A percentile compares a stretch with the other conserved stretches of the same genome.
These are phyloP conservation scores for Lichenothelia convexa DNA, from an alignment of 495 filamentous ascomycete genomes.

Conservation along the genomic window DNA sequence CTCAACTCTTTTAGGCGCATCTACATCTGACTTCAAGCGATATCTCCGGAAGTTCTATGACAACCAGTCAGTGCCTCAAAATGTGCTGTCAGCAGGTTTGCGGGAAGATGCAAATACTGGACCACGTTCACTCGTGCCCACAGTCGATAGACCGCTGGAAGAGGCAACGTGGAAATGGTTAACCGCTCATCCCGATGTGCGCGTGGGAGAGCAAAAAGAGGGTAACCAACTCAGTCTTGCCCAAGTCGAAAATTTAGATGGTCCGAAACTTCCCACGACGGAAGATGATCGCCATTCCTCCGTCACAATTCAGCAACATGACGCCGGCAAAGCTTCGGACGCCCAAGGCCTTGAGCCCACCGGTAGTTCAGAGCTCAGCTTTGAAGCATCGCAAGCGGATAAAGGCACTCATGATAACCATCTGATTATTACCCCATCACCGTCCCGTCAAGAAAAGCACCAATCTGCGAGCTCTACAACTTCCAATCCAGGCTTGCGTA, in stretches of 20 bases:
- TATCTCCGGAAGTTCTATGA: too few species aligned
- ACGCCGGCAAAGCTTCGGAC: too few species aligned
- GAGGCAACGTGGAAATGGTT: slow-evolving; percentile 41
- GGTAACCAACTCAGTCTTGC: slow-evolving; percentile 28
- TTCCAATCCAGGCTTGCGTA: slow-evolving; percentile 17
- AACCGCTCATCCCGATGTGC: slow-evolving; percentile 32
- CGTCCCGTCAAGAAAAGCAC: background rate
- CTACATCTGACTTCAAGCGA: too few species aligned
- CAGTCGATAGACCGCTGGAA: slow-evolving; percentile 31
- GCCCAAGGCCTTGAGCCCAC: too few species aligned
- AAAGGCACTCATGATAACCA: background rate
- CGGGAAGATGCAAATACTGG: slow-evolving; percentile 1
- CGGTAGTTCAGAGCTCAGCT: too few species aligned
- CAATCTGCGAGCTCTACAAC: background rate
- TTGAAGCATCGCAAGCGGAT: background rate
- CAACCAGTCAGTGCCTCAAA: background rate
- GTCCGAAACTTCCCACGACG: too few species aligned
- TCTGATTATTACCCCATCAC: background rate
- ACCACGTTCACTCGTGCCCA: slow-evolving; percentile 8
- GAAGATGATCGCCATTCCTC: too few species aligned
- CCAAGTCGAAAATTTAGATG: slow-evolving; percentile 27
- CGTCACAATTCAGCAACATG: too few species aligned
- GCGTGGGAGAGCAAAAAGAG: slow-evolving; percentile 25
- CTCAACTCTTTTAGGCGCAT: too few species aligned
- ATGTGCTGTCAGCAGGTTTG: background rate